Base-by-base conservation (phyloP, 345 rosid genomes). In the Rhodamnia rubescens region DNA sequence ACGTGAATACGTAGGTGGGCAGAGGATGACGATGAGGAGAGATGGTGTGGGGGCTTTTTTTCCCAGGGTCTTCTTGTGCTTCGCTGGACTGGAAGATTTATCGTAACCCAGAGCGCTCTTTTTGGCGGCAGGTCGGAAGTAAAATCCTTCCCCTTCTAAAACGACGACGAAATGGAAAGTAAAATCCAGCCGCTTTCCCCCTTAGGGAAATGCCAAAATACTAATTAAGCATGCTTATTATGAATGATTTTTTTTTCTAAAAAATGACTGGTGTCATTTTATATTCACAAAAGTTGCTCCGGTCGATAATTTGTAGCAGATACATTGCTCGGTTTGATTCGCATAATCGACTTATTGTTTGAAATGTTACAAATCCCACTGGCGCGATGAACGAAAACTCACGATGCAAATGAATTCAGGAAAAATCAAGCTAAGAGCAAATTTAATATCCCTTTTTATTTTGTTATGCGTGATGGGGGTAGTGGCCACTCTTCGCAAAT, bases 311-410 rank as follows among this genome's bases (percentile, higher is more conserved):
- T 7, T 29, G 4, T 15, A 29, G 42, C 29, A 29, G 42, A 29
- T 36, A 18, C 0, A 0, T 32, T 4, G 11, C 6, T 20, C 5
- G 2, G 44, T 18, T 69, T 36, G 13, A 32, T 69, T 69, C 13
- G 10, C 47, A 18, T 69, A 36, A 32, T 69, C 6, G 12, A 2
- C 42, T 16, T 32, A 32, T 8, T 16, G 32, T 69, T 32, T 69
- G 36, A 42, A 42, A 2, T 0, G 1, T 8, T 1, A 5, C 24
- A 18, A 8, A 18, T 20, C 5, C 12, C 5, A 36, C 7, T 9
- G 0, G 6, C 18, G 11, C 0, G 0, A 29, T 29, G 26, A 22
- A 21, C 8, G 26, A 21, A 20, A 54, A 20, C 10, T 20, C 1
- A 3, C 4, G 4, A 7, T 54, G 24, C 9, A 54, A 54, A 54